A percentile compares a stretch with the other conserved stretches of the same genome.
phyloP scores from a whole-genome alignment of 176 grass and related monocot genomes.

The Eragrostis nindensis region DNA sequence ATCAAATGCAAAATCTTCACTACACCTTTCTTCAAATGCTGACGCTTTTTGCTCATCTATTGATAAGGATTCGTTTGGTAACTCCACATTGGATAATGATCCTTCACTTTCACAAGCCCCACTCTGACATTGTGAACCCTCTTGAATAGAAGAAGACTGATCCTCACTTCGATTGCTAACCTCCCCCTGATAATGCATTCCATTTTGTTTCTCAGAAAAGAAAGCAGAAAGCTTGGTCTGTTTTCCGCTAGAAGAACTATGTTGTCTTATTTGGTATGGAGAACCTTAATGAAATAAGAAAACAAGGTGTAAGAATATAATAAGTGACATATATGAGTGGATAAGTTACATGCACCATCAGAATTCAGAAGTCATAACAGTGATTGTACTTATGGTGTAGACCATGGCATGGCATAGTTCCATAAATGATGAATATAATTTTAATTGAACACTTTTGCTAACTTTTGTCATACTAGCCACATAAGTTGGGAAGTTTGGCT shows the following conservation, averaged over 20 bases:
- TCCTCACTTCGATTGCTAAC: slow-evolving; percentile 27
- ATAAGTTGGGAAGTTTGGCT: neutral
- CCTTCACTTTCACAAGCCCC: slow-evolving; percentile 32
- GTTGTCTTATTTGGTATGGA: slow-evolving; percentile 74
- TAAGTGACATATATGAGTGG: slow-evolving; percentile 3
- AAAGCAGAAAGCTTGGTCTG: slow-evolving; percentile 90
- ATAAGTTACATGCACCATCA: slow-evolving; percentile 15
- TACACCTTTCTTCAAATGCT: slow-evolving; percentile 39
- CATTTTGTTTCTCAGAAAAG: slow-evolving; percentile 68
- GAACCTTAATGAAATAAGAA: slow-evolving; percentile 45
- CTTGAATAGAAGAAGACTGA: slow-evolving; percentile 43
- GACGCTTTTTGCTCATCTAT: slow-evolving; percentile 43
- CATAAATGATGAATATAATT: neutral
- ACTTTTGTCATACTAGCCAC: neutral
- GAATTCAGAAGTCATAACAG: neutral
- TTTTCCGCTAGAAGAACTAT: slow-evolving; percentile 61
- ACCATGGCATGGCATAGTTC: neutral
- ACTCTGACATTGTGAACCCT: slow-evolving; percentile 37
- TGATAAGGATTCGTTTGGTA: slow-evolving; percentile 41
- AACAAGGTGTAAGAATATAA: slow-evolving; percentile 6
- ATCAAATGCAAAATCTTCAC: slow-evolving; percentile 36
- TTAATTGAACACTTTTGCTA: neutral
- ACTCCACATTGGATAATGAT: slow-evolving; percentile 37
- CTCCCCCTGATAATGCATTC: slow-evolving; percentile 21
- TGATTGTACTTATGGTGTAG: neutral